Evolutionary conservation across 192 early-diverging fungal genomes (phyloP).

Genomic region (Mortierella claussenii): DNA sequence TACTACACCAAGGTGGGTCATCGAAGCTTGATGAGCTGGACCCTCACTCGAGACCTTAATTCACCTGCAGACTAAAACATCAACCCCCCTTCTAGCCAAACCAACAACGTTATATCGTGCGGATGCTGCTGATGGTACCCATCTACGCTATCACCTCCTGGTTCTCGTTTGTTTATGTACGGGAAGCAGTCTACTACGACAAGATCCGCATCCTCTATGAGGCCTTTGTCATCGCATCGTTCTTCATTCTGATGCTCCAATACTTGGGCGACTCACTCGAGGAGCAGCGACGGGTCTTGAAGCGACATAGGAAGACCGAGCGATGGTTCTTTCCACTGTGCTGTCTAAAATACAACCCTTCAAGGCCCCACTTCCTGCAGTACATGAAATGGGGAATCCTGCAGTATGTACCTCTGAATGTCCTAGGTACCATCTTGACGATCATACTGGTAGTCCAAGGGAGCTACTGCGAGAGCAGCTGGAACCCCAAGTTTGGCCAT

Average conservation of each 20-base stretch:
- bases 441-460: conserved; percentile 67
- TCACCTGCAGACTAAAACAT: no score
- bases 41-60: no score
- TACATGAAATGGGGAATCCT: conserved; percentile 73
- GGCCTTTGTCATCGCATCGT: conserved; percentile 76
- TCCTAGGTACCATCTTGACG: conserved; percentile 65
- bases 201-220: conserved; percentile 78
- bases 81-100: conserved; percentile 57
- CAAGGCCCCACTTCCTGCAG: conserved; percentile 63
- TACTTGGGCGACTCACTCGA: conserved; percentile 66
- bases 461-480: conserved; percentile 70
- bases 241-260: conserved; percentile 77
- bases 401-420: conserved; percentile 76
- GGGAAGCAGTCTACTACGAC: conserved; percentile 72
- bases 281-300: conserved; percentile 57
- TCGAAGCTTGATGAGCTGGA: no score
- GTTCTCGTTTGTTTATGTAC: conserved; percentile 76
- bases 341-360: conserved; percentile 70
- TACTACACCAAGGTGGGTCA: conserved; percentile 64
- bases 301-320: conserved; percentile 57
- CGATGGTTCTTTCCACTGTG: conserved; percentile 73
- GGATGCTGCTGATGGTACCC: conserved; percentile 79
- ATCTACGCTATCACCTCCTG: conserved; percentile 77
- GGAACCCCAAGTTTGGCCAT: conserved; percentile 75
- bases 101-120: conserved; percentile 80